Percentiles rank a stretch among this genome's conserved stretches.
These are phyloP conservation scores for Wilcoxina mikolae DNA, from an alignment of 495 filamentous ascomycete species.

Conservation along the genomic window DNA sequence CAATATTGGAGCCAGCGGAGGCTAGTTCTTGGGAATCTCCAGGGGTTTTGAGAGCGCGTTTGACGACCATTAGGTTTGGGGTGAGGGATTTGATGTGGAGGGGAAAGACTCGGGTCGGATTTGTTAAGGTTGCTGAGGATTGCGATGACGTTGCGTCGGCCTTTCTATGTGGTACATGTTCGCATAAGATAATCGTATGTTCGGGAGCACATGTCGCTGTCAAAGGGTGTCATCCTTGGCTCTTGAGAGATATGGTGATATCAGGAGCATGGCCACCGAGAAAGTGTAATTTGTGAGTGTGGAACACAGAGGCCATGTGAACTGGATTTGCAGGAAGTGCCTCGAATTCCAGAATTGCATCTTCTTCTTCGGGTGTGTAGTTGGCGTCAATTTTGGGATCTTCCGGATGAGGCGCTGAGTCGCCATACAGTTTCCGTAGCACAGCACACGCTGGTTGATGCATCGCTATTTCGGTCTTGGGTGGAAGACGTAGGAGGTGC, in stretches of 20 bases:
- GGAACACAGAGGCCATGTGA: not conserved
- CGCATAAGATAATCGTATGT: not conserved
- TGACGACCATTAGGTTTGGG: not conserved
- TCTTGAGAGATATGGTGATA: not conserved
- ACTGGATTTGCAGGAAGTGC: not conserved
- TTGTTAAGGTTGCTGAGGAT: not conserved
- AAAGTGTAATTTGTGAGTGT: not conserved
- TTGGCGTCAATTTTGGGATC: too few species aligned
- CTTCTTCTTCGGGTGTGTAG: too few species aligned
- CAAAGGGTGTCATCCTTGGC: not conserved
- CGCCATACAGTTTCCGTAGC: not conserved
- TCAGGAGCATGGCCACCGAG: conserved; percentile 1
- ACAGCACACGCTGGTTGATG: not conserved
- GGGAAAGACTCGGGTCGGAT: not conserved
- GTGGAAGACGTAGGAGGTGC: too few species aligned
- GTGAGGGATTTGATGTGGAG: not conserved
- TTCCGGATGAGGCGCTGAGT: too few species aligned
- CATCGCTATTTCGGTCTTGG: not conserved
- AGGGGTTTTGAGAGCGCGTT: too few species aligned
- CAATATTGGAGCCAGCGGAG: not conserved
- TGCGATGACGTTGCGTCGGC: not conserved
- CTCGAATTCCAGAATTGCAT: not conserved
- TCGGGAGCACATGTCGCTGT: not conserved
- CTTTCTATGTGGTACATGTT: not conserved
- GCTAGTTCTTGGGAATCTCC: not conserved